phyloP scores from a whole-genome alignment of 257 asterid species.

The Ajuga chamaepitys region DNA sequence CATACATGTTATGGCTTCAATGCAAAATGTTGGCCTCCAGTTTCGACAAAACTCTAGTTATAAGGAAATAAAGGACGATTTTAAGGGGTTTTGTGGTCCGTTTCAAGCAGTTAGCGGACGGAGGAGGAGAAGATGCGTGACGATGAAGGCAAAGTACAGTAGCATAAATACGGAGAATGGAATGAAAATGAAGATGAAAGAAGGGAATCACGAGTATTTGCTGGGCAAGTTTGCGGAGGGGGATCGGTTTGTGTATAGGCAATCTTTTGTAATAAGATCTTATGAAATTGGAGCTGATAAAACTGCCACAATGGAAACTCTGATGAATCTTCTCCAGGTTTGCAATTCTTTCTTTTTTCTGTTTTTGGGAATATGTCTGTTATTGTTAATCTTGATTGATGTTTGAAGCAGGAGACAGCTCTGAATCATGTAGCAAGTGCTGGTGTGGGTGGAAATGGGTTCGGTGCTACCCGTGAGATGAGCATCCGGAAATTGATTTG shows the following conservation, averaged over 20 bases:
- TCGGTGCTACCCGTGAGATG: constrained; percentile 88
- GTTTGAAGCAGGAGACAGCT: constrained; percentile 61
- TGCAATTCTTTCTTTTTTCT: background rate
- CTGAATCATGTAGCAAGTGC: constrained; percentile 72
- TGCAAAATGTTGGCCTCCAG: constrained; percentile 4
- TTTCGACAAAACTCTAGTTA: too few species aligned
- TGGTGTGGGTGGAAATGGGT: constrained; percentile 70
- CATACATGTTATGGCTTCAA: constrained; percentile 15
- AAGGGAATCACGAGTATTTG: constrained; percentile 34
- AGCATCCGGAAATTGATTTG: constrained; percentile 70
- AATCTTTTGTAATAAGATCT: constrained; percentile 72
- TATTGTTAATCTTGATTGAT: too few species aligned
- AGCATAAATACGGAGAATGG: constrained; percentile 30
- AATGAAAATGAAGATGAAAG: too few species aligned
- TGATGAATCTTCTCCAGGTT: constrained; percentile 94
- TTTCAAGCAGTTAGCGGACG: background rate
- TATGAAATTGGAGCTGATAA: constrained; percentile 90
- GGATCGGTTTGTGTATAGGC: constrained; percentile 54
- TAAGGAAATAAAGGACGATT: too few species aligned
- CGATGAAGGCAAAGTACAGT: constrained; percentile 33
- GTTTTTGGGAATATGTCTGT: too few species aligned
- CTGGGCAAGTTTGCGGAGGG: constrained; percentile 59
- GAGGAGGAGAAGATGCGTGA: constrained; percentile 1
- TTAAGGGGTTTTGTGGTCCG: background rate
- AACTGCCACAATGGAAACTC: constrained; percentile 89